phyloP scores from a whole-genome alignment of 2,329 filamentous ascomycete genomes.

The Pseudocercospora fuligena region DNA sequence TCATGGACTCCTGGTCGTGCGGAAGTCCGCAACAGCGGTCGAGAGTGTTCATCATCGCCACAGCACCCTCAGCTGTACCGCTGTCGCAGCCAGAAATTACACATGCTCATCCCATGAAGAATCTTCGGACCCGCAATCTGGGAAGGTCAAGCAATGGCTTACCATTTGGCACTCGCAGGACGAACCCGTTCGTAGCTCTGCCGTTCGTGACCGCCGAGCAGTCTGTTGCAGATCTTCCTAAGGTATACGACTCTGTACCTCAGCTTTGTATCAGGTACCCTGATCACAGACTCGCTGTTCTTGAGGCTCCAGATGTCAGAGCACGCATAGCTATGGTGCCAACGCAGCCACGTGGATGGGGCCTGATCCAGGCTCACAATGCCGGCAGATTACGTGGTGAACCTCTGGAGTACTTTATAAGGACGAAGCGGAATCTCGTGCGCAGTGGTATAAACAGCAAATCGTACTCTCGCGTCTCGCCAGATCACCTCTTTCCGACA shows the following conservation, averaged over 20 bases:
- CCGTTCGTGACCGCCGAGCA: conserved; percentile 58
- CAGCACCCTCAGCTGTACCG: conserved; percentile 67
- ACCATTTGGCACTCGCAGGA: conserved; percentile 60
- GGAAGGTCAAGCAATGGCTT: conserved; percentile 66
- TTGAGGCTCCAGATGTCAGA: conserved; percentile 48
- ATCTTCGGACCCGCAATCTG: conserved; percentile 46
- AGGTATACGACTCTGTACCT: conserved; percentile 64
- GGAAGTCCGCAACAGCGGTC: conserved; percentile 69
- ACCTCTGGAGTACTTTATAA: conserved; percentile 27
- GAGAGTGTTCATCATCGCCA: conserved; percentile 72
- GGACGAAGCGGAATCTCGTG: conserved; percentile 28
- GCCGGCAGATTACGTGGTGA: conserved; percentile 36
- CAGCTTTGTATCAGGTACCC: conserved; percentile 68
- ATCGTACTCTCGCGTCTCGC: conserved; percentile 59
- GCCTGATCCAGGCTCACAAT: conserved; percentile 38
- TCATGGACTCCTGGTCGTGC: conserved; percentile 71
- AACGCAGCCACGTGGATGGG: conserved; percentile 50
- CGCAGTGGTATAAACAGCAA: conserved; percentile 27
- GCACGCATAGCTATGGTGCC: conserved; percentile 64
- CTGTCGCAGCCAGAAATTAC: conserved; percentile 63
- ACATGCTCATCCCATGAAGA: conserved; percentile 61
- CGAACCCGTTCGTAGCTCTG: conserved; percentile 62
- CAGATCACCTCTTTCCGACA: conserved; percentile 63
- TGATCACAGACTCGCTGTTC: conserved; percentile 65
- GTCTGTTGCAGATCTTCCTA: conserved; percentile 65